phyloP scores from a whole-genome alignment of 2,329 filamentous ascomycete species.

The Aspergillus novoparasiticus region DNA sequence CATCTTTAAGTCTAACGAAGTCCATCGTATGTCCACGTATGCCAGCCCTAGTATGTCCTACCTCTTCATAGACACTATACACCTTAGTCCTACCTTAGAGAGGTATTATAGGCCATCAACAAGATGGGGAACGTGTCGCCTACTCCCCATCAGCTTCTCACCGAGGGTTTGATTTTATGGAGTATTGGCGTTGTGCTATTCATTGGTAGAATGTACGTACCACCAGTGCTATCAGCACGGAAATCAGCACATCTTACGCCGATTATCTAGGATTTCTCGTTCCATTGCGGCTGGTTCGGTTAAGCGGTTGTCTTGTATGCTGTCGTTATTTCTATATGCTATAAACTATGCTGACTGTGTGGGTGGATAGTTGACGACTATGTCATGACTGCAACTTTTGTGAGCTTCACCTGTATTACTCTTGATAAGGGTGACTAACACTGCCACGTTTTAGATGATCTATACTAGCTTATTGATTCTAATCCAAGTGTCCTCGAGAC shows the following conservation, averaged over 20 bases:
- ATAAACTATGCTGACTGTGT: neutral
- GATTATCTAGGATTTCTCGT: conserved; percentile 3
- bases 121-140: conserved; percentile 34
- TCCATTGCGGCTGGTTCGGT: conserved; percentile 7
- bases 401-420: conserved; percentile 22
- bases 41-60: neutral
- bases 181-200: conserved; percentile 32
- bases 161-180: conserved; percentile 35
- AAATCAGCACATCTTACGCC: neutral
- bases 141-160: conserved; percentile 30
- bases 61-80: no score
- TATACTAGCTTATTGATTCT: conserved; percentile 38
- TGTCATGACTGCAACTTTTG: conserved; percentile 41
- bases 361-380: conserved; percentile 36
- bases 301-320: conserved; percentile 6
- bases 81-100: neutral
- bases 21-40: neutral
- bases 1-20: neutral
- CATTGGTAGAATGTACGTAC: conserved; percentile 32
- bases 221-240: no score
- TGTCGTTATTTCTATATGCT: neutral
- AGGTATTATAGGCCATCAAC: neutral
- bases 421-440: neutral
- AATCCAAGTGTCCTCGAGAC: conserved; percentile 41
- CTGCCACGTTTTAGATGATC: conserved; percentile 28